phyloP scores from a whole-genome alignment of 108 stramenopile genomes.

The Stephanodiscus minutulus region DNA sequence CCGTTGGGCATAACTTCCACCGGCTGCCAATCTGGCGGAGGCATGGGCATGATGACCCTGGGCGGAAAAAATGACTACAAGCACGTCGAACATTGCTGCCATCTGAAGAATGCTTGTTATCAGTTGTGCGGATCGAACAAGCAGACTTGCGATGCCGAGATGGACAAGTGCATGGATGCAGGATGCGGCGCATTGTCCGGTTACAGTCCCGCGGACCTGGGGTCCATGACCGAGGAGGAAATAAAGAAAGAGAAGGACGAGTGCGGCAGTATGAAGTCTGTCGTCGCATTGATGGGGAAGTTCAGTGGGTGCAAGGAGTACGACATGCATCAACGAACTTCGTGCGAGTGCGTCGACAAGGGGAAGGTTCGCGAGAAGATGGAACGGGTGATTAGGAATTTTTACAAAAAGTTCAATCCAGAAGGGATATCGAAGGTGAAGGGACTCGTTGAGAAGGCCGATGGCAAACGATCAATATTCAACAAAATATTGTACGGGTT shows the following conservation, averaged over 20 bases:
- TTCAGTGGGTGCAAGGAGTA: slow-evolving; percentile 43
- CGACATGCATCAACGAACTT: slow-evolving; percentile 30
- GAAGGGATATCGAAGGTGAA: slow-evolving; percentile 46
- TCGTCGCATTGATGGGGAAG: slow-evolving; percentile 36
- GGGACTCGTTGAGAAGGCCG: slow-evolving; percentile 48
- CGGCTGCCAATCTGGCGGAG: slow-evolving; percentile 44
- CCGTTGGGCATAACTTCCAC: slow-evolving; percentile 43
- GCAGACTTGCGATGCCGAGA: slow-evolving; percentile 36
- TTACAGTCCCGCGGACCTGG: slow-evolving; percentile 6
- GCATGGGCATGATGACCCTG: slow-evolving; percentile 30
- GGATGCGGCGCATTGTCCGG: slow-evolving; percentile 6
- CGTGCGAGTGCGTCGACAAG: slow-evolving; percentile 49
- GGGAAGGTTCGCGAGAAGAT: slow-evolving; percentile 19
- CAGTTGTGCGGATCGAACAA: slow-evolving; percentile 55
- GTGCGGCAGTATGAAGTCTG: slow-evolving; percentile 22
- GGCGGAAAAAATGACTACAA: slow-evolving; percentile 13
- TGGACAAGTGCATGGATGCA: slow-evolving; percentile 23
- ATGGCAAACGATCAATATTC: slow-evolving; percentile 41
- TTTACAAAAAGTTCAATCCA: slow-evolving; percentile 57
- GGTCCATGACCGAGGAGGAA: slow-evolving; percentile 37
- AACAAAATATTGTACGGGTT: slow-evolving; percentile 42
- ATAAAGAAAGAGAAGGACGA: slow-evolving; percentile 45
- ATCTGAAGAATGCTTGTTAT: slow-evolving; percentile 52
- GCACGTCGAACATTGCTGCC: slow-evolving; percentile 46
- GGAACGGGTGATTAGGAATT: slow-evolving; percentile 37